Evolutionary conservation across 2,329 filamentous ascomycete species (phyloP), one percentile per base, ranked within the genome.

Genomic region (Hypoxylon sp.): DNA sequence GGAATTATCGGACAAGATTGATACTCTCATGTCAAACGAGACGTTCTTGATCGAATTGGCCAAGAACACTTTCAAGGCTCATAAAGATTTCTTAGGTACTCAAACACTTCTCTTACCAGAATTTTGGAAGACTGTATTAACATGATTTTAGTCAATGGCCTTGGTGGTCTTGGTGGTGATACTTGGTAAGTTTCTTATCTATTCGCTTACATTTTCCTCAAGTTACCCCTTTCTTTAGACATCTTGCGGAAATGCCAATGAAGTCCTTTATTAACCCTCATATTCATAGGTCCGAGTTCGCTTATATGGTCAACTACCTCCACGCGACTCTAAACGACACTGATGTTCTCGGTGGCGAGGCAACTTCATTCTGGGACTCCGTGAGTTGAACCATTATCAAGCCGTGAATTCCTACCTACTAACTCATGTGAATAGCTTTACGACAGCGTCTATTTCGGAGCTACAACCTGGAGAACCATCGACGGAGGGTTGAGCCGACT

Each of bases 401-500:
- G 9, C 19, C 7, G 4, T 5, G 3, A 3, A 2, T 38, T 17
- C n/a, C 31, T 43, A 44, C 47, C 9, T 29, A 51, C 19, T 47
- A 25, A 23, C 50, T 7, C 16, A 2, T 16, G n/a, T n/a, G n/a
- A n/a, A 36, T 38, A 67, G 59, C 64, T 79, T 9, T 82, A 83
- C 56, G 84, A 87, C 2, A 71, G 71, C 4, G 72, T 82, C 4
- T 88, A 87, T 67, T 87, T 87, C 63, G 62, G 67, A 1, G 83
- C 84, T 0, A 79, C 79, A 0, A 74, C 75, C 3, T 88, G 81
- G 82, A 74, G 73, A n/a, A 88, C 86, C 3, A 87, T 89, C 55
- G 81, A 89, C 62, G 75, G 75, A 38, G 76, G 74, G 4, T 61
- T 77, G 23, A 81, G 78, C 52, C 78, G 79, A 0, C 75, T 90